Evolutionary conservation across 2,329 filamentous ascomycete species (phyloP), one percentile per base, ranked within the genome.

Genomic region (Penicillium sp.): DNA sequence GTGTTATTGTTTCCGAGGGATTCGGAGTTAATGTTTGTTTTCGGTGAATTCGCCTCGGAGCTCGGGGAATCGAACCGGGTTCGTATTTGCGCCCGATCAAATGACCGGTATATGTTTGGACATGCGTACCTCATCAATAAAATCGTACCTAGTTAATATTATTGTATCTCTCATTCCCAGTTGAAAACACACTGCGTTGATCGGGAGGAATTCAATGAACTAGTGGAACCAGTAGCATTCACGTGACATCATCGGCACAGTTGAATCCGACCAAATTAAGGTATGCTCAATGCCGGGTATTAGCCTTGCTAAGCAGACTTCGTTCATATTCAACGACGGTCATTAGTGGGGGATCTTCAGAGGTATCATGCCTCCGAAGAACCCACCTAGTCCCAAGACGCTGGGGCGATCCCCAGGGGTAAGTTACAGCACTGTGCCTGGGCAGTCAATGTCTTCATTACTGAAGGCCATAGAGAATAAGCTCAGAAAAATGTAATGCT

Each of bases 331-430:
- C 22, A 11, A 23, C 11, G 11, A 23, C 22, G 6, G 22, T 23
- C 22, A 23, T 23, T 23, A 6, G 11, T 23, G 6, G 22, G 11
- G 22, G 6, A n/a, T n/a, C 10, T 6, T 6, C 25, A 27, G 6
- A n/a, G 6, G 25, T n/a, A 27, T n/a, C 6, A 43, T 53, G 50
- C 4, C 47, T n/a, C 37, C 41, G 23, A 46, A 44, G 18, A 37
- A 32, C 6, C 32, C 40, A 20, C 36, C 43, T 7, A 37, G 37
- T 31, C 32, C 30, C 4, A 52, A 46, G 34, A 34, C 41, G 27
- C 34, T 53, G 7, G 50, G 50, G 14, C 41, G 44, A n/a, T 23
- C 48, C 13, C 31, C 45, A 35, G 50, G 50, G 26, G 45, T 48
- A 45, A 17, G 50, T 52, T 13, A n/a, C 18, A 5, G 5, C 18